Evolutionary conservation across 345 rosid species (phyloP), one percentile per base, ranked within the genome.

Genomic region (Citrus sp.): DNA sequence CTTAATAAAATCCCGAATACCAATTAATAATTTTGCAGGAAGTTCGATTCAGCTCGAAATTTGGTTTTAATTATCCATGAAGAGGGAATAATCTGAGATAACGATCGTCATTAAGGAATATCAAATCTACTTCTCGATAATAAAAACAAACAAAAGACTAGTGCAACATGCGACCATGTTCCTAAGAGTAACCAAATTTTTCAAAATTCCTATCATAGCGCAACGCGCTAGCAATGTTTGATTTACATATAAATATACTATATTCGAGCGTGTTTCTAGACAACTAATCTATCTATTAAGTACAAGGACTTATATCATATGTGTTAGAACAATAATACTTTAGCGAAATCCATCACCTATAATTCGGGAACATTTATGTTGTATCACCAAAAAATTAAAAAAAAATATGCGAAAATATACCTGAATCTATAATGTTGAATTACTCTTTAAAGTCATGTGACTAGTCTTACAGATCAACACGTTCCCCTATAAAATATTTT

Each of bases 401-500:
- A 35, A 6, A 35, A 6, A 35, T 6, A 35, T 6, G 7, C 1
- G 0, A 1, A 5, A 35, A 0, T 35, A 0, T 35, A 35, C 0
- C 0, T 35, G 1, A 35, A 35, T 35, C 0, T 5, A 6, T 35
- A 35, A 35, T 5, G 0, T 0, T 35, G 0, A 35, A 35, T 35
- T 5, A 35, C 0, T 35, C 7, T 35, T 35, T 35, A 35, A 0
- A 35, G 37, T 35, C 7, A 5, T 5, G 7, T 5, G 37, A 35
- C 0, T 35, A 35, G 5, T 6, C 37, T 35, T 5, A 0, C 0
- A 35, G 0, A 35, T 35, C 1, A 34, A 34, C 6, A 34, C 35
- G 1, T 35, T 34, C 7, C 0, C 37, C 1, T 35, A 35, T 0
- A 35, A 35, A 35, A 5, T 35, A 0, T 35, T 35, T 35, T 6